Evolutionary conservation across 257 asterid genomes (phyloP).

Genomic region (Cruciata laevipes): DNA sequence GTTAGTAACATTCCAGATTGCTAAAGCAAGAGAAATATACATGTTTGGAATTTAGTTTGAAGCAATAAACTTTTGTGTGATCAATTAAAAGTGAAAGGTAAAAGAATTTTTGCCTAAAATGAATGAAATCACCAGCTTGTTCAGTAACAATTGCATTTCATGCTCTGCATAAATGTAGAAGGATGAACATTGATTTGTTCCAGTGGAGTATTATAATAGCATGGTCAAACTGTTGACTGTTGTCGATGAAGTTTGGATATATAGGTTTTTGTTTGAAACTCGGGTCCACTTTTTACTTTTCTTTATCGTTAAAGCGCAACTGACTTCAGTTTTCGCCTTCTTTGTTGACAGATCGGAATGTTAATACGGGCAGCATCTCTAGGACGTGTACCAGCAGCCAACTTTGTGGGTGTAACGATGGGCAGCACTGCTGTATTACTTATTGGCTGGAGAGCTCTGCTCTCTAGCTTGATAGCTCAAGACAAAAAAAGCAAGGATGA

Average conservation of each 20-base stretch:
- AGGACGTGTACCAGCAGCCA: conserved; percentile 67
- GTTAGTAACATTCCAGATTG: not conserved
- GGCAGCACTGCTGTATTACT: conserved; percentile 84
- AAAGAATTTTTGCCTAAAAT: not conserved
- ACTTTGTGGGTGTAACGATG: conserved; percentile 69
- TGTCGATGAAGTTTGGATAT: not conserved
- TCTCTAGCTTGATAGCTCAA: conserved; percentile 41
- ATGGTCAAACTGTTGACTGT: not conserved
- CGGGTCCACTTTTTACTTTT: not conserved
- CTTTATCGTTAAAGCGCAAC: not conserved
- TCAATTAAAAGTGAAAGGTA: not conserved
- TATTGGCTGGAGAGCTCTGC: conserved; percentile 73
- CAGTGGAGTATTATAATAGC: not conserved
- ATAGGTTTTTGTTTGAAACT: conserved; percentile 1
- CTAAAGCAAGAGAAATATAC: not conserved
- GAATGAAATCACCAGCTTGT: not conserved
- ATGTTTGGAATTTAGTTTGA: not conserved
- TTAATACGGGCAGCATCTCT: conserved; percentile 45
- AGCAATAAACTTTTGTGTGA: not conserved
- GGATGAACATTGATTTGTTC: not conserved
- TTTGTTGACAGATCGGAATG: conserved; percentile 59
- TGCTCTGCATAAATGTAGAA: not conserved
- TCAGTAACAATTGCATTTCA: not conserved
- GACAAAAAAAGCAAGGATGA: conserved; percentile 49
- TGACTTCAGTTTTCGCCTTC: not conserved